Conservation (phyloP, 306 rosid species). For the Canavalia gladiata region DNA sequence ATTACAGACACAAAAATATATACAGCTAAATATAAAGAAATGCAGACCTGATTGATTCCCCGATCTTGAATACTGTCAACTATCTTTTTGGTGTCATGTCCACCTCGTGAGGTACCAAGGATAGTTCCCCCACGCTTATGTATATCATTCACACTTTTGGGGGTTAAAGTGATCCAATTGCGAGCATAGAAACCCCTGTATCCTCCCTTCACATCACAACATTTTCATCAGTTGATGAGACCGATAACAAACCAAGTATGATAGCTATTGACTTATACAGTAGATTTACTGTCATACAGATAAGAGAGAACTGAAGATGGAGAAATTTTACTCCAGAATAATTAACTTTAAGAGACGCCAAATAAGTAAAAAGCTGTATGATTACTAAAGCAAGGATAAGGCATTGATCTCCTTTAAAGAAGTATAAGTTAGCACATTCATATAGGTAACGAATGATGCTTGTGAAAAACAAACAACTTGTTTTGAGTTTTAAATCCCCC, state of each 20-base stretch:
- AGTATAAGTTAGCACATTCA: conserved; percentile 16
- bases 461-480: background rate
- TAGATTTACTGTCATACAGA: conserved; percentile 5
- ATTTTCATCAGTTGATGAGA: conserved; percentile 1
- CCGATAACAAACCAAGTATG: conserved; percentile 7
- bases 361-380: conserved; percentile 9
- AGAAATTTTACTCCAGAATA: background rate
- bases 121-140: conserved; percentile 97
- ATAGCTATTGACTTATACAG: background rate
- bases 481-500: background rate
- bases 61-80: conserved; percentile 96
- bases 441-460: background rate
- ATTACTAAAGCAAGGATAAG: conserved; percentile 29
- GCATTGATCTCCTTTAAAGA: background rate
- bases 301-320: background rate
- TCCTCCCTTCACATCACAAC: conserved; percentile 78
- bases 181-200: conserved; percentile 89
- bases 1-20: background rate
- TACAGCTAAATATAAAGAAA: conserved; percentile 6
- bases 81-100: conserved; percentile 86
- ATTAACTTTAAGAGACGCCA: conserved; percentile 25
- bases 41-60: conserved; percentile 85
- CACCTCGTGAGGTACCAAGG: conserved; percentile 93
- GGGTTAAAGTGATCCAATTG: conserved; percentile 73
- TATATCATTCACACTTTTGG: conserved; percentile 83